phyloP scores from a whole-genome alignment of 345 rosid genomes.

The Salix udensis region DNA sequence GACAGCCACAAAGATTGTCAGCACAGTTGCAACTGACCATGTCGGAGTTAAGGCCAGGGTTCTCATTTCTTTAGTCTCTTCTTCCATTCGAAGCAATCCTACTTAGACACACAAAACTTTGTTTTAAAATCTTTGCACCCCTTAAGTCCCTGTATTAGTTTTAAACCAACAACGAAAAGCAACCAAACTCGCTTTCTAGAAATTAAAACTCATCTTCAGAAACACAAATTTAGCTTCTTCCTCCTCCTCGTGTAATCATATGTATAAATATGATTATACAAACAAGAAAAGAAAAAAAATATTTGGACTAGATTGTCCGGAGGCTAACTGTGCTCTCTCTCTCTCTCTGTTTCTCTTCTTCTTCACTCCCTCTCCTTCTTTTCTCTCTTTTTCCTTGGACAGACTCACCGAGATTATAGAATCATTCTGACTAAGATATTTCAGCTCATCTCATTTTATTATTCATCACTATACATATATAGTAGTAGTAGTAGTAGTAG shows the following conservation, averaged over 20 bases:
- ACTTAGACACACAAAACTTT: conserved; percentile 4
- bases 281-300: too few species aligned
- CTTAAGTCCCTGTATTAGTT: not conserved
- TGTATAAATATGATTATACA: too few species aligned
- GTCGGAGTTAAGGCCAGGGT: conserved; percentile 84
- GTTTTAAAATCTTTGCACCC: conserved; percentile 3
- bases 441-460: too few species aligned
- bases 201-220: not conserved
- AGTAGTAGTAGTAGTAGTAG: too few species aligned
- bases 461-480: too few species aligned
- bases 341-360: too few species aligned
- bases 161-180: not conserved
- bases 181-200: not conserved
- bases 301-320: too few species aligned
- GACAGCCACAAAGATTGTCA: conserved; percentile 76
- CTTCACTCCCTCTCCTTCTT: too few species aligned
- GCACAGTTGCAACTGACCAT: conserved; percentile 94
- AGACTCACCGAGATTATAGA: too few species aligned
- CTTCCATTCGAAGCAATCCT: conserved; percentile 23
- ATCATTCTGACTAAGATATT: too few species aligned
- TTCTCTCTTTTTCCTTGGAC: too few species aligned
- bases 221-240: not conserved
- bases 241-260: not conserved
- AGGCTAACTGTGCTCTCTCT: too few species aligned
- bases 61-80: conserved; percentile 42